Evolutionary conservation across 495 filamentous ascomycete species (phyloP).

Genomic region (Trichoderma orchidacearum): DNA sequence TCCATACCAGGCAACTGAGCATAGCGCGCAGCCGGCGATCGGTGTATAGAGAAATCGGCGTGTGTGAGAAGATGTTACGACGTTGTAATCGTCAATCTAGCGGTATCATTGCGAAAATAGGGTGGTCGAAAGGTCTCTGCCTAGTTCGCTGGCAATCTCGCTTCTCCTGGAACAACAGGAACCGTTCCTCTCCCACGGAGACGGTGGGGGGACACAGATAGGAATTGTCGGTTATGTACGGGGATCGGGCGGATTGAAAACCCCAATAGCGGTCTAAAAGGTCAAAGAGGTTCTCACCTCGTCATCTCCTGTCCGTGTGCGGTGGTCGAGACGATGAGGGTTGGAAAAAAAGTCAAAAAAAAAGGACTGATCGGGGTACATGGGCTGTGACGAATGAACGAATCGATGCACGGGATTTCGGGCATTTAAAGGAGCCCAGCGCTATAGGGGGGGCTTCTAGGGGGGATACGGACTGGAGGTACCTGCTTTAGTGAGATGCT

Average conservation of each 20-base stretch:
- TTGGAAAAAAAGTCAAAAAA: not conserved
- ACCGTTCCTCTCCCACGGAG: not conserved
- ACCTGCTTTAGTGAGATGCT: not conserved
- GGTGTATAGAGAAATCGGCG: not conserved
- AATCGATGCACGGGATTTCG: too few species aligned
- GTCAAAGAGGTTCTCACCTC: not conserved
- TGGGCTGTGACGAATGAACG: not conserved
- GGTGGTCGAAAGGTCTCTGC: not conserved
- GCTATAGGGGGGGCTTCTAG: not conserved
- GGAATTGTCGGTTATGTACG: not conserved
- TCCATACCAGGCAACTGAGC: slow-evolving; percentile 1
- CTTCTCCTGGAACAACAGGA: not conserved
- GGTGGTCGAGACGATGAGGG: not conserved
- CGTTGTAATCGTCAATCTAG: not conserved
- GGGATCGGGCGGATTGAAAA: not conserved
- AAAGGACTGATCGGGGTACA: too few species aligned
- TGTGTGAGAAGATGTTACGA: not conserved
- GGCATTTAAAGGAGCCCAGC: not conserved
- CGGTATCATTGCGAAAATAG: not conserved
- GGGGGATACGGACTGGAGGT: too few species aligned
- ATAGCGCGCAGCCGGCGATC: not conserved
- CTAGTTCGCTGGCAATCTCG: not conserved
- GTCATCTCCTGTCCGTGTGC: not conserved
- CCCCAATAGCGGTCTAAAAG: not conserved
- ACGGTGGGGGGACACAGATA: not conserved